Percentiles rank a stretch among this genome's conserved stretches.
phyloP scores from a whole-genome alignment of 495 filamentous ascomycete species.

The Amorphotheca resinae region DNA sequence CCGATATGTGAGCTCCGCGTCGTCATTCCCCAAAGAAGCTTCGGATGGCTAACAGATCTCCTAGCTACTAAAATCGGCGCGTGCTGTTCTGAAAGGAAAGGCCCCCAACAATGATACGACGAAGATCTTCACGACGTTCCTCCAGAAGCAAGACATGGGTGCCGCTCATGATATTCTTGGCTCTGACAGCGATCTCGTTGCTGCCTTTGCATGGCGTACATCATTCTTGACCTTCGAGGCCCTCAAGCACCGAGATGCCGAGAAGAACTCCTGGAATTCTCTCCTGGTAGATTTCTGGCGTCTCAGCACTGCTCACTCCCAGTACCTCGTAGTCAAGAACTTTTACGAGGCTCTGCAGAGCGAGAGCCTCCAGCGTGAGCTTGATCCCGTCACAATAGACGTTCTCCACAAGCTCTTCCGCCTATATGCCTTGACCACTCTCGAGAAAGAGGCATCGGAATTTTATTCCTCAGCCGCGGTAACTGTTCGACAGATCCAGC shows the following conservation, averaged over 20 bases:
- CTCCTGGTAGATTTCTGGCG: slow-evolving; percentile 64
- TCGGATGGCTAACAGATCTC: slow-evolving; percentile 1
- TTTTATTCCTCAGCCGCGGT: slow-evolving; percentile 53
- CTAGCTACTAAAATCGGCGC: slow-evolving; percentile 33
- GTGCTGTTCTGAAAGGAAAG: slow-evolving; percentile 44
- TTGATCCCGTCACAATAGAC: slow-evolving; percentile 38
- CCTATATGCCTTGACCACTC: slow-evolving; percentile 50
- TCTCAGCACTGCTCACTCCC: slow-evolving; percentile 52
- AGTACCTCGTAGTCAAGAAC: slow-evolving; percentile 59
- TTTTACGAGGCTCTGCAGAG: slow-evolving; percentile 55
- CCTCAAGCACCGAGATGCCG: slow-evolving; percentile 55
- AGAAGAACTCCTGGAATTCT: slow-evolving; percentile 58
- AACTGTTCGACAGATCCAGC: slow-evolving; percentile 51
- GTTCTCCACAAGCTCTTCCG: slow-evolving; percentile 53
- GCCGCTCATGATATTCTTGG: slow-evolving; percentile 55
- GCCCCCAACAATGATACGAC: slow-evolving; percentile 21
- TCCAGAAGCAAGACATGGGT: slow-evolving; percentile 48
- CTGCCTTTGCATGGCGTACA: slow-evolving; percentile 57
- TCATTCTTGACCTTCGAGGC: slow-evolving; percentile 60
- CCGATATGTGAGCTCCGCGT: slow-evolving; percentile 33
- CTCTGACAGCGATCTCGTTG: slow-evolving; percentile 49
- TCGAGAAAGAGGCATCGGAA: slow-evolving; percentile 51
- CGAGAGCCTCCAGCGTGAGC: slow-evolving; percentile 26
- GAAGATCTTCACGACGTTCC: slow-evolving; percentile 43
- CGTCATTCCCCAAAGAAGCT: neutral